Evolutionary conservation across 805 yeast genomes (phyloP), one percentile per base, ranked within the genome.

Genomic region (Cyberlindnera xylosilytica): DNA sequence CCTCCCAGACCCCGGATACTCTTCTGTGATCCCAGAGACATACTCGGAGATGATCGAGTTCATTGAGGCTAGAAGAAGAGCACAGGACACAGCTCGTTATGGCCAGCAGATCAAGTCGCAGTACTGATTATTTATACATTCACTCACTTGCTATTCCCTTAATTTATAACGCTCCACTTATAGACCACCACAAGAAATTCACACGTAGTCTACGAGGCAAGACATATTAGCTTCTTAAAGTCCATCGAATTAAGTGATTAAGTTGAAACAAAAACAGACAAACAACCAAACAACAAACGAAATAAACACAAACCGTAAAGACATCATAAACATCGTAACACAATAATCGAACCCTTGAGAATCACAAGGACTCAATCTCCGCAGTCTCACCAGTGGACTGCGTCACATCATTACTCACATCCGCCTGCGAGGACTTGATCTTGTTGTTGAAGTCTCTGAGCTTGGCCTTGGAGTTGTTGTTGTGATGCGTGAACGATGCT

Each of bases 31-130:
- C 38, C 97, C 97, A 4, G 85, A 85, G 60, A 79, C 95, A 1
- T 90, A 90, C 59, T 76, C 81, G 20, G 97, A 90, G 63, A 90
- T 89, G 95, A 88, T 90, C 81, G 84, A 80, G 52, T 90, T 84
- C 59, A 74, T 90, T 15, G 90, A 85, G 57, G 97, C 95, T 20
- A 79, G 95, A 66, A 83, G 97, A 69, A 80, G 95, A 64, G 95
- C 96, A 4, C 73, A 72, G 43, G 95, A 83, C 38, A 87, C 95
- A 17, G 90, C 93, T 22, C 68, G 72, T 37, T 84, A 78, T 60
- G 87, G 72, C 13, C 65, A 63, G 40, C 76, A 72, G 49, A 50
- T 73, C 43, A 72, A 66, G 51, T 27, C 55, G 5, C 20, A 37
- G 11, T 20, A 31, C 23, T 18, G 12, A 13, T 10, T 28, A 22